Base-by-base conservation (phyloP, 2,329 filamentous ascomycete genomes). In the Trichophyton verrucosum region DNA sequence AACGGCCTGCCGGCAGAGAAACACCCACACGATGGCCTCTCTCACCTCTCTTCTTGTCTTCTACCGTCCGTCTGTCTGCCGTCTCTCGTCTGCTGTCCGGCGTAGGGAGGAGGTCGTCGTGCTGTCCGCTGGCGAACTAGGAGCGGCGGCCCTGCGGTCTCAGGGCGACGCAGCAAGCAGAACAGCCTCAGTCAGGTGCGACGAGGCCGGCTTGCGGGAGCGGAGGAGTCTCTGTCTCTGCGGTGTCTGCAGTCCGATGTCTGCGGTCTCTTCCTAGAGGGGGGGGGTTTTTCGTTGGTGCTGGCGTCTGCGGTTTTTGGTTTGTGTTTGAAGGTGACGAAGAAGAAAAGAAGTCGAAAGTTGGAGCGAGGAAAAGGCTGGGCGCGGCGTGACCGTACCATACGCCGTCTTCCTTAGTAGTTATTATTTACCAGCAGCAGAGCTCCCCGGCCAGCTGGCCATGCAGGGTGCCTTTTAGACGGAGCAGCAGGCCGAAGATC, bases 111-210 rank as follows among this genome's bases (percentile, higher is more conserved):
- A 11, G 33, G 33, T 38, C 33, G 33, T 38, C 11, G 33, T 38
- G 27, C 27, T 30, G 27, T 30, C 27, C 27, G 27, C 27, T 7
- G 27, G 27, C 38, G 38, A n/a, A 42, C 15, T 42, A 17, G n/a
- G 46, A 53, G 56, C 56, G 15, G 24, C 38, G 42, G 42, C 8
- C 20, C 22, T 30, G 36, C 36, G 33, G 22, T 59, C 47, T 61
- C 57, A 55, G 63, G 40, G 6, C 57, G 58, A 57, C 42, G 59
- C 24, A 44, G 51, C 46, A 51, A 51, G 46, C 46, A 51, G 46
- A 24, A 27, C 46, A 27, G 46, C 46, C 46, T 27, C 46, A 3
- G 46, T 51, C 46, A 51, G 46, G 46, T 51, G 3, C 20, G 46
- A 51, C 46, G 46, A 51, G 46, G 46, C 11, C 46, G 30, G 46